Conservation (phyloP, 2,329 filamentous ascomycete genomes). For the Colletotrichum caudatum region DNA sequence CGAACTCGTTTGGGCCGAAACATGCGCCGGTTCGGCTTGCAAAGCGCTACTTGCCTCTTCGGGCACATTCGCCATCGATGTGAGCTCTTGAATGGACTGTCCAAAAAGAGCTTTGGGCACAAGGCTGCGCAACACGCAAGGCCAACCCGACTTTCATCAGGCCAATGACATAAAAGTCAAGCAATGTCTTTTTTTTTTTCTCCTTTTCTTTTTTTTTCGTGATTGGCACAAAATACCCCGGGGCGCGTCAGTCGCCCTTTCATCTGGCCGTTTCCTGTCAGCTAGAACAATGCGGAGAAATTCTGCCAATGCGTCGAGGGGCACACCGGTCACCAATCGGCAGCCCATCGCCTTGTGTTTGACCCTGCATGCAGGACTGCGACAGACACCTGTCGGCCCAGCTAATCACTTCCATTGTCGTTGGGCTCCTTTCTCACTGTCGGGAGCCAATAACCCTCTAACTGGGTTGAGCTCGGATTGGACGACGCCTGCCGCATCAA, state of each 20-base stretch:
- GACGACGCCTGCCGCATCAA: constrained; percentile 24
- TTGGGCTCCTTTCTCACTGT: constrained; percentile 34
- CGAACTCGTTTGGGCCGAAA: constrained; percentile 34
- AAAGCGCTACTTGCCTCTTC: constrained; percentile 15
- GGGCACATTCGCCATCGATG: background rate
- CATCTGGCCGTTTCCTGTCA: constrained; percentile 2
- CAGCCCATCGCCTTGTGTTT: constrained; percentile 41
- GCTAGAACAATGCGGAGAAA: constrained; percentile 33
- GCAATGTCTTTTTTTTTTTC: background rate
- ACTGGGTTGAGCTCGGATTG: constrained; percentile 41
- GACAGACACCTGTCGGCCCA: constrained; percentile 20
- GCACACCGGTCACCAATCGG: constrained; percentile 34
- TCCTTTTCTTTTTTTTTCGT: background rate
- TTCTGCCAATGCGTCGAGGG: constrained; percentile 35
- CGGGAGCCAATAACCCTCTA: constrained; percentile 40
- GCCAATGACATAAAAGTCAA: constrained; percentile 15
- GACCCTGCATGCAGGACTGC: constrained; percentile 42
- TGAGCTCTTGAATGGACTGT: background rate
- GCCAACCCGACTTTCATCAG: constrained; percentile 12
- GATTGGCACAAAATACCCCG: constrained; percentile 28
- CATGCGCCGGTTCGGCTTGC: constrained; percentile 29
- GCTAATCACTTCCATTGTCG: constrained; percentile 12
- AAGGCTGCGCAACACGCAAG: constrained; percentile 39
- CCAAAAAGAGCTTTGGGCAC: constrained; percentile 20
- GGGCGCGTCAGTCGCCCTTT: constrained; percentile 19